A percentile compares a stretch with the other conserved stretches of the same genome.
phyloP scores from a whole-genome alignment of 208 protist species.

The Trypanosoma platydactyli region DNA sequence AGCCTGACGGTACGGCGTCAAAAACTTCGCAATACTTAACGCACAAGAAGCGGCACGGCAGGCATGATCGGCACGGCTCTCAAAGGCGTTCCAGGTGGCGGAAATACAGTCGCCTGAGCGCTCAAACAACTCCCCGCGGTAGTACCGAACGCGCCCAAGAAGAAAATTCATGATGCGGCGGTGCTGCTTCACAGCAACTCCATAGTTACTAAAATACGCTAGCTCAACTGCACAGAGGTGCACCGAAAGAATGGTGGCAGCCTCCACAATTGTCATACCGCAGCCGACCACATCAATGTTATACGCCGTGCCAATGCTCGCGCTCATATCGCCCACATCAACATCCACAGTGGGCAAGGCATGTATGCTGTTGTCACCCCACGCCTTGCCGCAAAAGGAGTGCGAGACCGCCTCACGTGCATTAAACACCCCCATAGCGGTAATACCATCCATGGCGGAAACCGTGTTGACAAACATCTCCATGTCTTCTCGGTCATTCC shows the following conservation, averaged over 20 bases:
- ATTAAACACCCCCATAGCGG: background rate
- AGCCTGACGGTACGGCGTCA: constrained; percentile 47
- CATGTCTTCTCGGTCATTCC: constrained; percentile 13
- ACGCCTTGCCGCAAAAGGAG: background rate
- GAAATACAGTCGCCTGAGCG: constrained; percentile 70
- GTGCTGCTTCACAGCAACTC: constrained; percentile 58
- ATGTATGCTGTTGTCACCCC: background rate
- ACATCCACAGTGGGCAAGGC: background rate
- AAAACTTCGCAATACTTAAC: constrained; percentile 54
- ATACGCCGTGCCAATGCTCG: background rate
- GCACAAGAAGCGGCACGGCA: constrained; percentile 68
- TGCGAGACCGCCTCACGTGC: background rate
- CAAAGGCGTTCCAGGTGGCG: constrained; percentile 86
- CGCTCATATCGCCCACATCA: background rate
- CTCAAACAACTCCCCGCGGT: constrained; percentile 74
- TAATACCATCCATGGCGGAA: background rate
- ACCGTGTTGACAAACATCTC: constrained; percentile 27
- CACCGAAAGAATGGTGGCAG: constrained; percentile 67
- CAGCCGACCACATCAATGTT: constrained; percentile 2
- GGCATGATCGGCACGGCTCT: constrained; percentile 71
- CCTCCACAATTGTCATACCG: constrained; percentile 60
- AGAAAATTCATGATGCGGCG: constrained; percentile 77
- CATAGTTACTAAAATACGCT: constrained; percentile 72
- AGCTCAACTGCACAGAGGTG: constrained; percentile 57
- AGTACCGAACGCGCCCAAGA: constrained; percentile 60